Percentiles rank a stretch among this genome's conserved stretches.
Conservation (phyloP, 2,329 filamentous ascomycete species). For the Trematosphaeria pertusa region DNA sequence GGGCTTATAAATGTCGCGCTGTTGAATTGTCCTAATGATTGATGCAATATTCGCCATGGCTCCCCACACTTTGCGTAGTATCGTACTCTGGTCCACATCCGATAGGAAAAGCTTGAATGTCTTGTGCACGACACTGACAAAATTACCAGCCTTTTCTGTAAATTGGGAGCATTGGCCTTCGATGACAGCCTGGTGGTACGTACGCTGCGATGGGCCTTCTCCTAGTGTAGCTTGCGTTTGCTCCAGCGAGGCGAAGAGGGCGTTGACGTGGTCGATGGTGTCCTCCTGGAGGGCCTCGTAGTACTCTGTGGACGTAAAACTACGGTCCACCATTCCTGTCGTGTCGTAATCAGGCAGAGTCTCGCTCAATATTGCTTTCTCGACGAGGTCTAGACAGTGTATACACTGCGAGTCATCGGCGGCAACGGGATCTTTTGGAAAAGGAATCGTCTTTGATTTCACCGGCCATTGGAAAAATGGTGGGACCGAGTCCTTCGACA, state of each 20-base stretch:
- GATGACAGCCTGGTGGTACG: slow-evolving; percentile 27
- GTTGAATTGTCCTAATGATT: slow-evolving; percentile 3
- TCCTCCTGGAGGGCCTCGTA: slow-evolving; percentile 32
- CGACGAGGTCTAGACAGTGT: slow-evolving; percentile 30
- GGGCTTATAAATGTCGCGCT: slow-evolving; percentile 6
- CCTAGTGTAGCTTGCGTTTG: not conserved
- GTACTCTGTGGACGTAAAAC: slow-evolving; percentile 33
- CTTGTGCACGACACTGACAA: slow-evolving; percentile 20
- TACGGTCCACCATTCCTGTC: slow-evolving; percentile 21
- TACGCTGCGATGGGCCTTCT: not conserved
- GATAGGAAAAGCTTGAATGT: slow-evolving; percentile 32
- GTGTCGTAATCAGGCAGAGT: slow-evolving; percentile 13
- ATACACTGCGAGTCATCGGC: slow-evolving; percentile 11
- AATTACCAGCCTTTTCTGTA: slow-evolving; percentile 8
- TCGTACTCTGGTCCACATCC: slow-evolving; percentile 23
- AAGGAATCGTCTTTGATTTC: not conserved
- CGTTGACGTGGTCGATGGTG: slow-evolving; percentile 11
- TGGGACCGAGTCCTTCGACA: slow-evolving; percentile 11
- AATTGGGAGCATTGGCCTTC: slow-evolving; percentile 19
- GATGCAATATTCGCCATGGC: slow-evolving; percentile 27
- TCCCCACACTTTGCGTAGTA: slow-evolving; percentile 37
- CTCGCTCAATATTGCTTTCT: slow-evolving; percentile 30
- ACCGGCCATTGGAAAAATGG: slow-evolving; percentile 40
- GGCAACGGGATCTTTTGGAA: not conserved
- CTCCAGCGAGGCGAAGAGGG: slow-evolving; percentile 5